Conservation (phyloP, 306 rosid species). For the Cicer arietinum region DNA sequence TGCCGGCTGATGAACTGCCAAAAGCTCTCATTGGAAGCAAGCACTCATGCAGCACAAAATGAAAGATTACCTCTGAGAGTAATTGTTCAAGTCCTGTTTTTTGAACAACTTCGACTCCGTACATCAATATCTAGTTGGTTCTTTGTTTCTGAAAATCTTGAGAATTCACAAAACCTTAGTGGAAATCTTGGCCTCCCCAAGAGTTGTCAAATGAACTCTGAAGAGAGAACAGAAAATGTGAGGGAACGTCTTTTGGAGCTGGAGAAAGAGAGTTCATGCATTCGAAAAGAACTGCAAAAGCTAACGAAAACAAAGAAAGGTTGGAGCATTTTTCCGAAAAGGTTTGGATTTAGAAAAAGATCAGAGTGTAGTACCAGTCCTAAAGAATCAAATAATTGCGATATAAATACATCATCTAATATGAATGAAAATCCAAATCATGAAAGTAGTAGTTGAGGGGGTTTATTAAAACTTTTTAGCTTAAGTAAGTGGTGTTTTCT, state of each 20-base stretch:
- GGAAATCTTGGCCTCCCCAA: conserved; percentile 57
- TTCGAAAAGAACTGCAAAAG: conserved; percentile 74
- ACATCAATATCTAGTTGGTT: conserved; percentile 92
- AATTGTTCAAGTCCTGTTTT: conserved; percentile 81
- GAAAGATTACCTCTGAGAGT: conserved; percentile 88
- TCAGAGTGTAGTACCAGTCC: conserved; percentile 51
- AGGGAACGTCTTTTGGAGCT: conserved; percentile 72
- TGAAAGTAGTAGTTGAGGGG: conserved; percentile 47
- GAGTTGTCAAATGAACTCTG: conserved; percentile 50
- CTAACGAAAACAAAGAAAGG: conserved; percentile 69
- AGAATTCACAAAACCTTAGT: conserved; percentile 55
- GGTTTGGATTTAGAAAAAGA: conserved; percentile 70
- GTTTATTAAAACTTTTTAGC: conserved; percentile 44
- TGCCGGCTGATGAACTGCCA: conserved; percentile 89
- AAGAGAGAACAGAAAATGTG: conserved; percentile 56
- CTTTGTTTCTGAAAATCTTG: conserved; percentile 80
- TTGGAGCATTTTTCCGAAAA: conserved; percentile 79
- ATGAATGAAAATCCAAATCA: conserved; percentile 52
- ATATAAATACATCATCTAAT: conserved; percentile 45
- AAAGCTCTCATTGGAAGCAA: conserved; percentile 83
- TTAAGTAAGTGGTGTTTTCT: conserved; percentile 35
- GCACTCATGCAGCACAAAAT: conserved; percentile 90
- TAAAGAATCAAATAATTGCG: conserved; percentile 49
- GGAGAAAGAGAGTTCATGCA: conserved; percentile 77
- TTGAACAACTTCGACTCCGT: conserved; percentile 88